phyloP scores from a whole-genome alignment of 345 rosid species.

The Trapa incisa region DNA sequence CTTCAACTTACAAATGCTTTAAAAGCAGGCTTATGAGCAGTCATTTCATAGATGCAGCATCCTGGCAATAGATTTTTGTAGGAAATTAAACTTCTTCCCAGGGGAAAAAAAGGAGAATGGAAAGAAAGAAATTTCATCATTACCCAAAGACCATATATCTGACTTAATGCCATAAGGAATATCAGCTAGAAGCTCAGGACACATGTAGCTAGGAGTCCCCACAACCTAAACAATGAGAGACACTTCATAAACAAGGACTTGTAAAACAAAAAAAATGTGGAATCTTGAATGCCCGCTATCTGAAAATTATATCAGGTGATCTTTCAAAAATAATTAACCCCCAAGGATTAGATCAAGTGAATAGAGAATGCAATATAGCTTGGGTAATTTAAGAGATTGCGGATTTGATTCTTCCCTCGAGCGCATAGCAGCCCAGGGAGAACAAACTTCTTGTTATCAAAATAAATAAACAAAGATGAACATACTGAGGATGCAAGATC shows the following conservation, averaged over 20 bases:
- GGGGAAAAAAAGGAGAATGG: background rate
- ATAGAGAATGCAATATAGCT: too few species aligned
- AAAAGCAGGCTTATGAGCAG: constrained; percentile 87
- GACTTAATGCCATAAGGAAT: constrained; percentile 97
- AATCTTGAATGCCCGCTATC: constrained; percentile 6
- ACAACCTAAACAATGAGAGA: constrained; percentile 54
- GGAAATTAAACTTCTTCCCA: constrained; percentile 7
- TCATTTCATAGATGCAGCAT: constrained; percentile 98
- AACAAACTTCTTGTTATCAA: too few species aligned
- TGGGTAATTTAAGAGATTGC: too few species aligned
- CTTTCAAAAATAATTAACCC: background rate
- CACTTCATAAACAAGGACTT: constrained; percentile 2
- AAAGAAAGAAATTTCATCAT: constrained; percentile 1
- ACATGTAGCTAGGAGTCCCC: constrained; percentile 99
- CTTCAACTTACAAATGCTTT: constrained; percentile 82
- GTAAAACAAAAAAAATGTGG: constrained; percentile 1
- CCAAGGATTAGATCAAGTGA: too few species aligned
- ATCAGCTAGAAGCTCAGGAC: constrained; percentile 99
- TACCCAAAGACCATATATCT: constrained; percentile 97
- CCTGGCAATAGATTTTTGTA: constrained; percentile 42
- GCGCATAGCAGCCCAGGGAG: too few species aligned
- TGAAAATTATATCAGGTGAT: background rate
- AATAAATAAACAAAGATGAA: background rate
- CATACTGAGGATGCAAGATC: constrained; percentile 96
- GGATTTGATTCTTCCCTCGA: too few species aligned